phyloP scores from a whole-genome alignment of 345 rosid genomes.

The Eucalyptus erythrocorys region DNA sequence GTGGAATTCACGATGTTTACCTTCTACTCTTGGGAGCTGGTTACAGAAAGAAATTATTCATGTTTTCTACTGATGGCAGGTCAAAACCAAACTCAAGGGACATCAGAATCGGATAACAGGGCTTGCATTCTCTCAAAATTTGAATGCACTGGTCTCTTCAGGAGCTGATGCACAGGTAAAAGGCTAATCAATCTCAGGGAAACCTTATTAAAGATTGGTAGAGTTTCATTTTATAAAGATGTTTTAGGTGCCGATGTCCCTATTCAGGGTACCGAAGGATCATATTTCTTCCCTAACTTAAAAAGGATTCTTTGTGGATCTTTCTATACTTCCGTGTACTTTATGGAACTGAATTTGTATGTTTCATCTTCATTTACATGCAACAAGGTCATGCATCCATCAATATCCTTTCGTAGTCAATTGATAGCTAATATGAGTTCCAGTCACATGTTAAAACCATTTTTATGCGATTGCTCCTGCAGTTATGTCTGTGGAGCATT shows the following conservation, averaged over 20 bases:
- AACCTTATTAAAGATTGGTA: not conserved
- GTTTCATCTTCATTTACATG: not conserved
- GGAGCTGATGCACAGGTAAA: conserved; percentile 85
- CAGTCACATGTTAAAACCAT: not conserved
- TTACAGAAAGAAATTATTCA: not conserved
- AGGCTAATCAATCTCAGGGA: not conserved
- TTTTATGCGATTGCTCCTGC: not conserved
- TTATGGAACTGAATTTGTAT: not conserved
- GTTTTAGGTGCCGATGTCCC: not conserved
- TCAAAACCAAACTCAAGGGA: conserved; percentile 67
- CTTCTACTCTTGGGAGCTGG: not conserved
- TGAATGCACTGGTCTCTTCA: conserved; percentile 65
- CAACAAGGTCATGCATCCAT: not conserved
- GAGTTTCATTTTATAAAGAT: not conserved
- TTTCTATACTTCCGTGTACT: not conserved
- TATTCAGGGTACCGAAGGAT: not conserved
- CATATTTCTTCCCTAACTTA: not conserved
- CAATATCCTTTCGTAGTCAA: not conserved
- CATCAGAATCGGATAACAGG: conserved; percentile 76
- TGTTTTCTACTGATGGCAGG: conserved; percentile 17
- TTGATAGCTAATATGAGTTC: not conserved
- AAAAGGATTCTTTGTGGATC: not conserved
- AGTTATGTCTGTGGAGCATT: conserved; percentile 72
- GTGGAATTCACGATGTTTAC: not conserved
- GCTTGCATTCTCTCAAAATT: conserved; percentile 61